A percentile compares a stretch with the other conserved stretches of the same genome.
Evolutionary conservation across 2,329 filamentous ascomycete genomes (phyloP).

Genomic region (Ampelomyces quisqualis): DNA sequence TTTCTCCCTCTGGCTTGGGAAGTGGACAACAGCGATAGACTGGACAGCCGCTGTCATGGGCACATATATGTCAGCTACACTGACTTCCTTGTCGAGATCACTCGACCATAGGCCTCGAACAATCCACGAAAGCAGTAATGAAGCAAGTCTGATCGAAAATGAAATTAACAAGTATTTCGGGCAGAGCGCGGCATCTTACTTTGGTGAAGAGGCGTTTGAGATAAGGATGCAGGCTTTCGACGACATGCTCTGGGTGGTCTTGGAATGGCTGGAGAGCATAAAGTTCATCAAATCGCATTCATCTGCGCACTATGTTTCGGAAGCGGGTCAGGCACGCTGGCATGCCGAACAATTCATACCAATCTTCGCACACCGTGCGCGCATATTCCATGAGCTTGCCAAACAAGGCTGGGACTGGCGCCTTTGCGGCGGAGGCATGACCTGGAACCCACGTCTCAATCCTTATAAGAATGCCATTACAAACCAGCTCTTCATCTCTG

Average conservation of each 20-base stretch:
- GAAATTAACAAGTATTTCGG: slow-evolving; percentile 80
- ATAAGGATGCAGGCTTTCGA: slow-evolving; percentile 81
- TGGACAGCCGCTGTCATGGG: slow-evolving; percentile 88
- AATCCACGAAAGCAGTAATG: slow-evolving; percentile 25
- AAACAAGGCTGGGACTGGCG: slow-evolving; percentile 76
- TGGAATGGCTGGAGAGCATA: slow-evolving; percentile 83
- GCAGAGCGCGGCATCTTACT: slow-evolving; percentile 76
- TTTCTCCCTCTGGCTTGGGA: slow-evolving; percentile 74
- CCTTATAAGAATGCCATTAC: slow-evolving; percentile 98
- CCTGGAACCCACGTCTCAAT: slow-evolving; percentile 72
- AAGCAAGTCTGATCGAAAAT: slow-evolving; percentile 59
- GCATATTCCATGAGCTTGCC: slow-evolving; percentile 82
- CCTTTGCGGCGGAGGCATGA: slow-evolving; percentile 84
- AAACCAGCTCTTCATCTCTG: slow-evolving; percentile 84
- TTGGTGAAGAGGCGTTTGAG: slow-evolving; percentile 76
- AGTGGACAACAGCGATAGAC: slow-evolving; percentile 84
- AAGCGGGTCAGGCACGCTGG: slow-evolving; percentile 52
- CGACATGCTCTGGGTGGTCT: slow-evolving; percentile 92
- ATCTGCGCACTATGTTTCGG: slow-evolving; percentile 57
- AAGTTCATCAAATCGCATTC: slow-evolving; percentile 74
- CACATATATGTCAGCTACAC: slow-evolving; percentile 73
- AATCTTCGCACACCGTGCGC: slow-evolving; percentile 78
- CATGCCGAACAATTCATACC: slow-evolving; percentile 74
- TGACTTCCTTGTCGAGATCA: slow-evolving; percentile 67
- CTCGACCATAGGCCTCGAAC: slow-evolving; percentile 40